These are phyloP conservation scores for Wickerhamiella pararugosa DNA, from an alignment of 1,139 yeast genomes.

Conservation along the genomic window DNA sequence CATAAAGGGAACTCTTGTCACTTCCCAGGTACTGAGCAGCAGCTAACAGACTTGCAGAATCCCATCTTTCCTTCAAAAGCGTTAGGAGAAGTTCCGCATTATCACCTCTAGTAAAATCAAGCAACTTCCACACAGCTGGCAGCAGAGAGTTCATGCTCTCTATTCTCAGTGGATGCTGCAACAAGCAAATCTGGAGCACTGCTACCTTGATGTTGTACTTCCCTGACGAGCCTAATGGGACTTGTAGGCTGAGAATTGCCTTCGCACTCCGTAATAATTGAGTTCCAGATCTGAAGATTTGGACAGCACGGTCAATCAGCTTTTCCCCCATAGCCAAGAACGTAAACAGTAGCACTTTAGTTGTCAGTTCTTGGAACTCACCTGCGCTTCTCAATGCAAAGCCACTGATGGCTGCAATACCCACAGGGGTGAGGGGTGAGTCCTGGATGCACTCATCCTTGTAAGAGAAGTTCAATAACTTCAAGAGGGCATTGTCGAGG, in stretches of 20 bases:
- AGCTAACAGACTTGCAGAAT: not conserved
- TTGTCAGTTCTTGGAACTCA: constrained; percentile 6
- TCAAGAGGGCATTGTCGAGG: not conserved
- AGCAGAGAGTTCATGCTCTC: constrained; percentile 6
- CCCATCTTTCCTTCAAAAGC: constrained; percentile 5
- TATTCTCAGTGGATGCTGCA: constrained; percentile 4
- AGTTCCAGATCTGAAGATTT: constrained; percentile 2
- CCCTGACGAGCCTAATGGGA: constrained; percentile 6
- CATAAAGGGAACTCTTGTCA: constrained; percentile 6
- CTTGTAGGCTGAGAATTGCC: constrained; percentile 8
- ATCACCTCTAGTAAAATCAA: constrained; percentile 2
- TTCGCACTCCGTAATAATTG: constrained; percentile 5
- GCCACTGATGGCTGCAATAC: constrained; percentile 10
- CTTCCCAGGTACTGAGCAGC: constrained; percentile 6
- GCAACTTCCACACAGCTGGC: constrained; percentile 3
- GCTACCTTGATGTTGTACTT: constrained; percentile 6
- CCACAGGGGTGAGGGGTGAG: constrained; percentile 9
- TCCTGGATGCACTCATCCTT: constrained; percentile 1
- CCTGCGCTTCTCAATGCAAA: constrained; percentile 10
- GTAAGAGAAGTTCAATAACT: not conserved
- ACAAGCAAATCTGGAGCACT: constrained; percentile 7
- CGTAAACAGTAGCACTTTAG: constrained; percentile 7
- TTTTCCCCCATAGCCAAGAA: constrained; percentile 14
- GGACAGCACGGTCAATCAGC: constrained; percentile 8
- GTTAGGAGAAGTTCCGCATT: not conserved